Conservation (phyloP, 495 filamentous ascomycete species). For the Articulospora tetracladia region DNA sequence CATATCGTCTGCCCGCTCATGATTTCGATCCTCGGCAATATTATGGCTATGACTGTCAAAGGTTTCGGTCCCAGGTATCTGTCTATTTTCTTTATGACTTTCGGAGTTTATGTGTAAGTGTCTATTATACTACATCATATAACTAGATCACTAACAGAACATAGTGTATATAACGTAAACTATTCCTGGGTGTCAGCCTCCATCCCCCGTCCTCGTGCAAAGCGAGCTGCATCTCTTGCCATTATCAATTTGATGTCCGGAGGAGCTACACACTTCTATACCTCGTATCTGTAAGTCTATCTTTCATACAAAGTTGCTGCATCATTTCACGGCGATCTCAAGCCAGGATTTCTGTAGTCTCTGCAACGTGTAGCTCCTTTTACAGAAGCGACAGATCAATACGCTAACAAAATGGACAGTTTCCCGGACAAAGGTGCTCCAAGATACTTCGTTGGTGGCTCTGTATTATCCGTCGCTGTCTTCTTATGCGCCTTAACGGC, state of each 20-base stretch:
- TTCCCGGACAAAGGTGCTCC: background rate
- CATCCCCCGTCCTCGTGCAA: background rate
- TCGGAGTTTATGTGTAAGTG: background rate
- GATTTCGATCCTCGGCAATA: conserved; percentile 65
- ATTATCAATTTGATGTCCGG: background rate
- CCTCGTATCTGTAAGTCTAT: background rate
- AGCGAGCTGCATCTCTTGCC: background rate
- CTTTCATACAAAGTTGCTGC: no score
- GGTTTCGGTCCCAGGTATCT: conserved; percentile 53
- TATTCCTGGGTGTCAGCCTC: background rate
- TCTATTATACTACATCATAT: background rate
- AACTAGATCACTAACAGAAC: background rate
- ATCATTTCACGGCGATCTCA: no score
- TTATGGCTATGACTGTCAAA: conserved; percentile 66
- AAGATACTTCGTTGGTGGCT: background rate
- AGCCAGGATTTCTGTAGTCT: no score
- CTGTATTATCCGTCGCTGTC: background rate
- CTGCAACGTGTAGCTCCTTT: background rate
- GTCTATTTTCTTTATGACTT: conserved; percentile 1
- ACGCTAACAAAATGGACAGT: no score
- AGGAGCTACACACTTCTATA: background rate
- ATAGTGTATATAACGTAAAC: background rate
- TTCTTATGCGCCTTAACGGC: background rate
- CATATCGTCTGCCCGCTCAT: conserved; percentile 65
- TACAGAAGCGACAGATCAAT: no score